Conservation (phyloP, 1,284 basidiomycete species). For the Cutaneotrichosporon sp. region DNA sequence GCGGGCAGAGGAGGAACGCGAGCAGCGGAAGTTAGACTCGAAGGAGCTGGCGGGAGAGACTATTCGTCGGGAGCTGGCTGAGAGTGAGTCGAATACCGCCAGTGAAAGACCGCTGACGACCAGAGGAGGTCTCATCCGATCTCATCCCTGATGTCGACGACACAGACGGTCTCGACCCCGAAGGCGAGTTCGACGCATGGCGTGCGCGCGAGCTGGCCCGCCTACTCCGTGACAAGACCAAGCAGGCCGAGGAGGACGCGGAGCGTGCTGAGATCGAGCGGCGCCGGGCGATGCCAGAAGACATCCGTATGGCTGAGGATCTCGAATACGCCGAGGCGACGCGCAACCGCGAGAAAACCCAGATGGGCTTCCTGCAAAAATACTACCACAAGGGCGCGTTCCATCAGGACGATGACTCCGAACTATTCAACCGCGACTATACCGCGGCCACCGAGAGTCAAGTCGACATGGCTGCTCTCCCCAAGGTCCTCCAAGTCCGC, state of each 20-base stretch:
- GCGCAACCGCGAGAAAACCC: conserved; percentile 57
- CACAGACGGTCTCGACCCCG: conserved; percentile 86
- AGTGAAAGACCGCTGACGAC: neutral
- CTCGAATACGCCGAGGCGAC: conserved; percentile 73
- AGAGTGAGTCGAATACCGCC: conserved; percentile 27
- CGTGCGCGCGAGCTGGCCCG: conserved; percentile 83
- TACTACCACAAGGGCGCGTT: conserved; percentile 99
- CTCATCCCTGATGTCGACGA: conserved; percentile 85
- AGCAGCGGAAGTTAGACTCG: conserved; percentile 41
- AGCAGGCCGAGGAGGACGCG: conserved; percentile 65
- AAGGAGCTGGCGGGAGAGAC: conserved; percentile 48
- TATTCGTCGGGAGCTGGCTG: conserved; percentile 44
- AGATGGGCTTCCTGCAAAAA: conserved; percentile 91
- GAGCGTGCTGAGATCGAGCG: conserved; percentile 87
- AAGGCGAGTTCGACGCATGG: conserved; percentile 93
- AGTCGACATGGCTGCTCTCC: conserved; percentile 76
- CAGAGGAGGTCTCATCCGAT: conserved; percentile 75
- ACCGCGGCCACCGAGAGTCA: conserved; percentile 83
- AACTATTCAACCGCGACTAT: conserved; percentile 82
- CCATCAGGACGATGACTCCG: conserved; percentile 88
- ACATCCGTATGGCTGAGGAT: conserved; percentile 83
- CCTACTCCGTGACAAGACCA: conserved; percentile 86
- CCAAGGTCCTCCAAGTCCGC: conserved; percentile 94
- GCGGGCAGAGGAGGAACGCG: conserved; percentile 38
- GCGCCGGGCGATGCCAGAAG: conserved; percentile 84